Conservation (phyloP, 768 basidiomycete species). For the Macrolepiota dolichaula region DNA sequence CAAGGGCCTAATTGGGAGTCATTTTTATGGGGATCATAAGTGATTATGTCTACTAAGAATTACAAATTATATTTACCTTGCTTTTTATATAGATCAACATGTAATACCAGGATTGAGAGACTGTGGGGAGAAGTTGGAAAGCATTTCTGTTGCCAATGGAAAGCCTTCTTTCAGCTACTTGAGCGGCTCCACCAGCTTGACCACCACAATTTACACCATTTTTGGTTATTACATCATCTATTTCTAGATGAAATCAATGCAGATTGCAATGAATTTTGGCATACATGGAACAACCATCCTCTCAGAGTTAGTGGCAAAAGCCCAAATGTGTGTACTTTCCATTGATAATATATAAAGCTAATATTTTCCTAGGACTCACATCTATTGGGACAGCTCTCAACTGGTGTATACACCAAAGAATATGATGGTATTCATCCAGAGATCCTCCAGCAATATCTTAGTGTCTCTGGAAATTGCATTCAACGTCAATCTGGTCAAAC, state of each 20-base stretch:
- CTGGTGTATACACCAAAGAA: too few relatives aligned
- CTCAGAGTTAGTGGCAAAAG: too few relatives aligned
- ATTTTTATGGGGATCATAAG: constrained; percentile 34
- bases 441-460: background rate
- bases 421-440: too few relatives aligned
- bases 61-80: too few relatives aligned
- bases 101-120: constrained; percentile 40
- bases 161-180: constrained; percentile 39
- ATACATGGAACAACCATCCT: constrained; percentile 36
- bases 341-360: too few relatives aligned
- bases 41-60: too few relatives aligned
- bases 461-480: too few relatives aligned
- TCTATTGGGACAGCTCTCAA: too few relatives aligned
- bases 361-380: too few relatives aligned
- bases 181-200: constrained; percentile 33
- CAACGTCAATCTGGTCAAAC: too few relatives aligned
- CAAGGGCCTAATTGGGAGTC: constrained; percentile 14
- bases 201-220: constrained; percentile 24
- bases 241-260: constrained; percentile 34
- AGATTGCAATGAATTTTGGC: constrained; percentile 30
- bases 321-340: too few relatives aligned
- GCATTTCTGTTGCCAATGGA: constrained; percentile 37
- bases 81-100: constrained; percentile 24
- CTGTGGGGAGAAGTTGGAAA: constrained; percentile 42
- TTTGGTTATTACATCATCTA: constrained; percentile 41